Percentiles rank a stretch among this genome's conserved stretches.
Conservation (phyloP, 2,329 filamentous ascomycete genomes). For the Arthrobotrys iridis region DNA sequence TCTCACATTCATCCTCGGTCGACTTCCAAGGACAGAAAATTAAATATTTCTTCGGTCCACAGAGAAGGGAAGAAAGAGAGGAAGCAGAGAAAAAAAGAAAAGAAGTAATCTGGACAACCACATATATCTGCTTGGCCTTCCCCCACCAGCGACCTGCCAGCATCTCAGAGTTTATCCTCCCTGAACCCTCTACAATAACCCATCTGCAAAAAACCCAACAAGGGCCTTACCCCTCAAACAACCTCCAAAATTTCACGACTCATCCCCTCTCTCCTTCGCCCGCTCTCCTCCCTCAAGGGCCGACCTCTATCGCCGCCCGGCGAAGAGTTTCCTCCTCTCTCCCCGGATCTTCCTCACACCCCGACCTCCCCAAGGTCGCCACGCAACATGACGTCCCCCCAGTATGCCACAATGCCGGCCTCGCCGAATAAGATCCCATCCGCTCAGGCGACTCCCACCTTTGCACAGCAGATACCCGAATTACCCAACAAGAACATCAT, state of each 20-base stretch:
- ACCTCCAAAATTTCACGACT: constrained; percentile 55
- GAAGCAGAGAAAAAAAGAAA: neutral
- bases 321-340: constrained; percentile 52
- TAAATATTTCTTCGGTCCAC: neutral
- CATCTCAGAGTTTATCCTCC: constrained; percentile 4
- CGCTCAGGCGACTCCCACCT: constrained; percentile 53
- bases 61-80: neutral
- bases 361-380: constrained; percentile 53
- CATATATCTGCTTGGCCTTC: neutral
- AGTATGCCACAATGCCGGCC: constrained; percentile 52
- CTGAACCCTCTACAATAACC: no score
- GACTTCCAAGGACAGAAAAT: no score
- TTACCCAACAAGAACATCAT: constrained; percentile 77
- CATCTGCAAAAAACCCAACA: constrained; percentile 29
- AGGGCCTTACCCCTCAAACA: constrained; percentile 52
- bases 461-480: constrained; percentile 59
- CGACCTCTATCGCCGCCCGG: constrained; percentile 53
- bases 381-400: constrained; percentile 52
- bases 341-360: constrained; percentile 52
- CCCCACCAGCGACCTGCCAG: constrained; percentile 7
- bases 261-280: constrained; percentile 54
- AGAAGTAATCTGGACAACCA: neutral
- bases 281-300: constrained; percentile 55
- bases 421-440: constrained; percentile 52
- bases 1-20: neutral